phyloP scores from a whole-genome alignment of 805 yeast species.

The Metschnikowia colocasiae region DNA sequence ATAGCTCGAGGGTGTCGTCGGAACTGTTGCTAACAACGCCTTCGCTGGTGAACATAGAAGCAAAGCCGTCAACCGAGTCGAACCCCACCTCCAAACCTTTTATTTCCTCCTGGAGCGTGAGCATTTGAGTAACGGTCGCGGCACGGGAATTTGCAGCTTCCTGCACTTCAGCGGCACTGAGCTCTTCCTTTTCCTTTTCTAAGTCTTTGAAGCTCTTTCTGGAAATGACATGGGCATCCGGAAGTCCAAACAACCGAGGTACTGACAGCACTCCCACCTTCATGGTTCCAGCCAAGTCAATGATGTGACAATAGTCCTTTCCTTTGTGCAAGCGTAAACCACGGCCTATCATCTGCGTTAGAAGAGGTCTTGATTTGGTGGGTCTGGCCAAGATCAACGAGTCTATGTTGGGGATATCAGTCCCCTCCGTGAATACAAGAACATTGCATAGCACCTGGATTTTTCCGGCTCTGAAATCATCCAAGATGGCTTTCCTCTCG shows the following conservation, averaged over 20 bases:
- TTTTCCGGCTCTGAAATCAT: slow-evolving; percentile 57
- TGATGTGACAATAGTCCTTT: slow-evolving; percentile 65
- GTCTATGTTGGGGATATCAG: slow-evolving; percentile 89
- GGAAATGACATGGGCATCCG: slow-evolving; percentile 25
- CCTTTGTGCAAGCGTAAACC: slow-evolving; percentile 66
- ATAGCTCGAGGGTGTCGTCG: slow-evolving; percentile 13
- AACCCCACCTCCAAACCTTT: slow-evolving; percentile 25
- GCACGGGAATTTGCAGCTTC: slow-evolving; percentile 12
- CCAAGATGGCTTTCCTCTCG: slow-evolving; percentile 50
- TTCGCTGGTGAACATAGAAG: slow-evolving; percentile 14
- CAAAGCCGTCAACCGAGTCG: slow-evolving; percentile 38
- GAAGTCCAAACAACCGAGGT: slow-evolving; percentile 46
- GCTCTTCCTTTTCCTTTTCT: slow-evolving; percentile 10
- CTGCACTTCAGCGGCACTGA: neutral
- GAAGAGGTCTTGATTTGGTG: slow-evolving; percentile 65
- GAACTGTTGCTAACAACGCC: slow-evolving; percentile 9
- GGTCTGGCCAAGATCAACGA: slow-evolving; percentile 77
- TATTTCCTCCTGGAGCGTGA: slow-evolving; percentile 10
- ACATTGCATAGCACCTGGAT: slow-evolving; percentile 80
- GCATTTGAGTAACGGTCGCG: slow-evolving; percentile 12
- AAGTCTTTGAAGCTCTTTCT: slow-evolving; percentile 16
- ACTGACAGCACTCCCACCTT: slow-evolving; percentile 52
- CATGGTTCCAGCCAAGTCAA: slow-evolving; percentile 70
- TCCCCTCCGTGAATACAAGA: slow-evolving; percentile 89
- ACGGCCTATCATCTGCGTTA: slow-evolving; percentile 88